These are phyloP conservation scores for Lactarius vividus DNA, from an alignment of 768 basidiomycete genomes.

Conservation along the genomic window DNA sequence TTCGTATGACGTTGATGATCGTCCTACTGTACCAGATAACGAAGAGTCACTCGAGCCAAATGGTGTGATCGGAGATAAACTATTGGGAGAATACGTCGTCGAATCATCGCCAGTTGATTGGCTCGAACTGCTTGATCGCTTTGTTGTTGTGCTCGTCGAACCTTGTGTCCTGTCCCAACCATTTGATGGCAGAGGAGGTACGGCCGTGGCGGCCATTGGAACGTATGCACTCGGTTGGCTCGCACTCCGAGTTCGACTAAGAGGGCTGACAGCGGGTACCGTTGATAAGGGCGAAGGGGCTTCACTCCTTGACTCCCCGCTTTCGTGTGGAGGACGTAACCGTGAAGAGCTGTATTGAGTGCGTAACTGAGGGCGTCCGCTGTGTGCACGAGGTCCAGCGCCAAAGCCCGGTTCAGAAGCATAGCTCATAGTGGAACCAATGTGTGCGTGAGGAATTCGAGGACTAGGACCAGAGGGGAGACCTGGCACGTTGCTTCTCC, in stretches of 20 bases:
- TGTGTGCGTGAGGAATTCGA: conserved; percentile 11
- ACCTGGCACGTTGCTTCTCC: conserved; percentile 26
- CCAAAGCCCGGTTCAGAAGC: conserved; percentile 21
- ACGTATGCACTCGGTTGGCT: conserved; percentile 75
- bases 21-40: conserved; percentile 49
- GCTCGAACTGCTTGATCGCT: conserved; percentile 83
- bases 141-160: conserved; percentile 43
- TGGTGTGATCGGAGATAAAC: conserved; percentile 83
- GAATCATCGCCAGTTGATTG: conserved; percentile 80
- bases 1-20: conserved; percentile 54
- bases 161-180: conserved; percentile 51
- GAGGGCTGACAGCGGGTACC: conserved; percentile 31
- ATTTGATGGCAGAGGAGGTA: conserved; percentile 51
- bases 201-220: conserved; percentile 47
- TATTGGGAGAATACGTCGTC: conserved; percentile 82
- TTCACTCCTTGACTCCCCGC: conserved; percentile 11
- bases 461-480: conserved; percentile 24
- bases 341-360: conserved; percentile 25
- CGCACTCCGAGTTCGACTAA: conserved; percentile 67
- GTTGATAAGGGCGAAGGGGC: conserved; percentile 15
- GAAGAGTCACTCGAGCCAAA: conserved; percentile 90
- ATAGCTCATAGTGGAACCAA: conserved; percentile 23
- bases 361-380: conserved; percentile 22
- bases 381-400: conserved; percentile 1
- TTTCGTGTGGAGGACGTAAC: conserved; percentile 23